phyloP scores from a whole-genome alignment of 2,329 filamentous ascomycete species.

The Phialophora chinensis region DNA sequence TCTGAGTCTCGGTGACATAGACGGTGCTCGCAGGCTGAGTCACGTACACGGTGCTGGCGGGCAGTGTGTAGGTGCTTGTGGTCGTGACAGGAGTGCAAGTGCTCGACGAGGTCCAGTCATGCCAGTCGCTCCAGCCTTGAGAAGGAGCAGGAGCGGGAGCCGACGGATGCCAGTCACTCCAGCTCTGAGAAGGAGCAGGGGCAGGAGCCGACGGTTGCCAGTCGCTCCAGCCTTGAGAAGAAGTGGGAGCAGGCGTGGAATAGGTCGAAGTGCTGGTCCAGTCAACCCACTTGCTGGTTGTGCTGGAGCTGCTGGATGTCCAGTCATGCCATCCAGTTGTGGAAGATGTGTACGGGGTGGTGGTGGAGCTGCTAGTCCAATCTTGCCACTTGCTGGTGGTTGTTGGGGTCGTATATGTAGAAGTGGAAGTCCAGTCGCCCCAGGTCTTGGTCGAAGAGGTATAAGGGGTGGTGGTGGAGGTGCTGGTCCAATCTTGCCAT shows the following conservation, averaged over 20 bases:
- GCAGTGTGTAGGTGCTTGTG: constrained; percentile 11
- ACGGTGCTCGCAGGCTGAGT: constrained; percentile 2
- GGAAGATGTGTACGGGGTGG: constrained; percentile 1
- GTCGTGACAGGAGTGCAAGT: constrained; percentile 4
- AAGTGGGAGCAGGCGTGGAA: not conserved
- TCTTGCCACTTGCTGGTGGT: constrained; percentile 13
- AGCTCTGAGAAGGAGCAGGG: constrained; percentile 1
- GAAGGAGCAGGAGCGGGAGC: constrained; percentile 5
- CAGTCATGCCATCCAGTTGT: constrained; percentile 1
- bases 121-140: constrained; percentile 19
- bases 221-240: constrained; percentile 5
- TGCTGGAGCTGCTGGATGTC: not conserved
- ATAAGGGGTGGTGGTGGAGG: constrained; percentile 1
- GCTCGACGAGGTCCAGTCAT: constrained; percentile 14
- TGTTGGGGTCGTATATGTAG: not conserved
- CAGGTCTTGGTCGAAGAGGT: not conserved
- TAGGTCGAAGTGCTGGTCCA: constrained; percentile 12
- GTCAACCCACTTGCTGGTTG: constrained; percentile 10
- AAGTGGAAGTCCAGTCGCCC: not conserved
- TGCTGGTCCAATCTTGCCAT: constrained; percentile 15
- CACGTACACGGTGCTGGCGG: constrained; percentile 13
- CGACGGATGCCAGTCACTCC: constrained; percentile 13
- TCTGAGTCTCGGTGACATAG: constrained; percentile 22
- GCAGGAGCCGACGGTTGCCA: constrained; percentile 10
- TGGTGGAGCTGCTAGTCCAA: constrained; percentile 6